phyloP scores from a whole-genome alignment of 176 grass and related monocot genomes.

The Eremochloa ophiuroides region DNA sequence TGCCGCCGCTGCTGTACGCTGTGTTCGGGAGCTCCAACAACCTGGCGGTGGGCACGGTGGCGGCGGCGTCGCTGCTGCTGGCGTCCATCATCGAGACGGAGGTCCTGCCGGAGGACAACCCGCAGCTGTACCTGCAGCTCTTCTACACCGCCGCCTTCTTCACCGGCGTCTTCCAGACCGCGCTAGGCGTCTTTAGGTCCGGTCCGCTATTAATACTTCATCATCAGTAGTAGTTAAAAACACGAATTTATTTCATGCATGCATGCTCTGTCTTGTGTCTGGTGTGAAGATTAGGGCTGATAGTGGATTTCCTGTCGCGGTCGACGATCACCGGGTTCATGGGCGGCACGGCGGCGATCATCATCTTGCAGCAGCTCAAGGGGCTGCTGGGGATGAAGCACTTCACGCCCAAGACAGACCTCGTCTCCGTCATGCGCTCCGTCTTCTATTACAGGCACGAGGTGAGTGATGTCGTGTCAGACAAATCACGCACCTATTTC shows the following conservation, averaged over 20 bases:
- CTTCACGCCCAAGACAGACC: conserved; percentile 84
- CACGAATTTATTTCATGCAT: not conserved
- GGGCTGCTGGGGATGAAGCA: conserved; percentile 82
- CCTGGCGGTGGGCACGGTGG: conserved; percentile 88
- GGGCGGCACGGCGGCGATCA: conserved; percentile 87
- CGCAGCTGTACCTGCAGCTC: conserved; percentile 56
- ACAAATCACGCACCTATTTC: not conserved
- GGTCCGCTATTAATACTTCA: too few species aligned
- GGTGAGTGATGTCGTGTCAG: conserved; percentile 18
- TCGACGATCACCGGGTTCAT: conserved; percentile 94
- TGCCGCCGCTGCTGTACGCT: conserved; percentile 86
- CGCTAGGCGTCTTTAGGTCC: conserved; percentile 77
- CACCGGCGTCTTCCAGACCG: conserved; percentile 77
- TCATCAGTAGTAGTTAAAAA: not conserved
- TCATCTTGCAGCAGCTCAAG: conserved; percentile 96
- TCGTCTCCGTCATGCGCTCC: conserved; percentile 68
- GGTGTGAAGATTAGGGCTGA: conserved; percentile 69
- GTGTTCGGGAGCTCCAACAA: conserved; percentile 91
- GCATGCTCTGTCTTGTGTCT: not conserved
- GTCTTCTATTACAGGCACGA: conserved; percentile 59
- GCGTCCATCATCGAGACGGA: conserved; percentile 62
- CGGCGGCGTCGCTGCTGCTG: conserved; percentile 80
- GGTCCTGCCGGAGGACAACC: conserved; percentile 36
- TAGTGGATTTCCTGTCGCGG: conserved; percentile 92
- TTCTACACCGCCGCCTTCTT: conserved; percentile 96